Evolutionary conservation across 2,329 filamentous ascomycete species (phyloP).

Genomic region (Aspergillus fumigatus): DNA sequence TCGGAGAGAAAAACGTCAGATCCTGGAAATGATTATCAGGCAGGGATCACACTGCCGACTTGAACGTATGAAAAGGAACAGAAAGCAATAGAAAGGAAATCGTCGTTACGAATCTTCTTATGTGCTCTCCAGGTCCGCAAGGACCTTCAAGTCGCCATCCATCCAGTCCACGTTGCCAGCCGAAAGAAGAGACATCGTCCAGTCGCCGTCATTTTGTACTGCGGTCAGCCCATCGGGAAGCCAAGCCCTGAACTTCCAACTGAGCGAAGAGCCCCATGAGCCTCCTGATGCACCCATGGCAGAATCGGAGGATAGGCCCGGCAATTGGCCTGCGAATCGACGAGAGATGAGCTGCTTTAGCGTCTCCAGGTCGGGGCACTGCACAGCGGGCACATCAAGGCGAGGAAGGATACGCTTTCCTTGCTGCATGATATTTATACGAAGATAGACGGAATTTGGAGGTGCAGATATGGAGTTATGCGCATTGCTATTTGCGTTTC

Average conservation of each 20-base stretch:
- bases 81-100: neutral
- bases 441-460: conserved; percentile 27
- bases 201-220: conserved; percentile 39
- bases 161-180: conserved; percentile 45
- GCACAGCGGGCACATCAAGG: conserved; percentile 32
- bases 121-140: conserved; percentile 32
- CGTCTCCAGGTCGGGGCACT: conserved; percentile 31
- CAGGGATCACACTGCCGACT: neutral
- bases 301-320: conserved; percentile 19
- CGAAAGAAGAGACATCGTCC: conserved; percentile 42
- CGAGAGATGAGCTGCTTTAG: conserved; percentile 29
- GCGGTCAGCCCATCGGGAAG: conserved; percentile 39
- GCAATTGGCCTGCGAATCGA: conserved; percentile 29
- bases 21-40: neutral
- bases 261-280: conserved; percentile 13
- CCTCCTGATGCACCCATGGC: conserved; percentile 15
- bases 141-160: conserved; percentile 41
- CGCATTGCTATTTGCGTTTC: conserved; percentile 5
- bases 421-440: conserved; percentile 34
- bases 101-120: neutral
- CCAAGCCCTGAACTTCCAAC: conserved; percentile 38
- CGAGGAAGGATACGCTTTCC: conserved; percentile 38
- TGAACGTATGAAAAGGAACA: neutral
- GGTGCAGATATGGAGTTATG: neutral
- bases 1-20: neutral